These are phyloP conservation scores for Candida dajiaensis DNA, from an alignment of 805 yeast genomes.

Conservation along the genomic window DNA sequence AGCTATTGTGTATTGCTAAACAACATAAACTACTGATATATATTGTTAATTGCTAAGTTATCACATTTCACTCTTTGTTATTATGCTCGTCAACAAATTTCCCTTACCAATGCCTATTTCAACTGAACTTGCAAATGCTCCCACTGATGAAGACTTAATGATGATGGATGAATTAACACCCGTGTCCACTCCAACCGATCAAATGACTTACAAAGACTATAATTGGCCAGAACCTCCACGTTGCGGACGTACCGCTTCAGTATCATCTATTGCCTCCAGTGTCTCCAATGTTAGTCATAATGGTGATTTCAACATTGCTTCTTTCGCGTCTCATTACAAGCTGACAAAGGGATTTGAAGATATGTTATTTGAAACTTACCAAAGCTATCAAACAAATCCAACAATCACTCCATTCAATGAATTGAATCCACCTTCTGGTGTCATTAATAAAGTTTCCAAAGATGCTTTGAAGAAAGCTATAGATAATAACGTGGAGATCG, in stretches of 20 bases:
- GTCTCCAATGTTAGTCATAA: constrained; percentile 19
- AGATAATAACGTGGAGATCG: constrained; percentile 28
- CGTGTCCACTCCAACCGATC: constrained; percentile 23
- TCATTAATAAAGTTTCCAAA: constrained; percentile 54
- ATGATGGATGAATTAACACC: constrained; percentile 19
- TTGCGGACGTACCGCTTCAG: constrained; percentile 22
- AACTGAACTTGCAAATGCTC: neutral
- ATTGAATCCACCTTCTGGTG: constrained; percentile 61
- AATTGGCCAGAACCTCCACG: constrained; percentile 18
- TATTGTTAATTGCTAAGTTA: neutral
- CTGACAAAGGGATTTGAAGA: constrained; percentile 36
- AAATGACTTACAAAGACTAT: constrained; percentile 6
- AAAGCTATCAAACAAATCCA: constrained; percentile 47
- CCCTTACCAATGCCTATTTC: constrained; percentile 10
- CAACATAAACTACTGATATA: too few species aligned
- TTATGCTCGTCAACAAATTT: constrained; percentile 17
- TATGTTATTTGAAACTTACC: constrained; percentile 41
- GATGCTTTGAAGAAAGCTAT: constrained; percentile 39
- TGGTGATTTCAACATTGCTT: constrained; percentile 20
- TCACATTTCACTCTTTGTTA: neutral
- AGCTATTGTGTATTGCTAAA: neutral
- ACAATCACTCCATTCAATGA: constrained; percentile 64
- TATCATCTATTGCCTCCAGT: constrained; percentile 21
- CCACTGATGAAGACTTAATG: constrained; percentile 8
- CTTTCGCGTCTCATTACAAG: constrained; percentile 23